A percentile compares a stretch with the other conserved stretches of the same genome.
Conservation (phyloP, 1,284 basidiomycete genomes). For the Dichomitus squalens region DNA sequence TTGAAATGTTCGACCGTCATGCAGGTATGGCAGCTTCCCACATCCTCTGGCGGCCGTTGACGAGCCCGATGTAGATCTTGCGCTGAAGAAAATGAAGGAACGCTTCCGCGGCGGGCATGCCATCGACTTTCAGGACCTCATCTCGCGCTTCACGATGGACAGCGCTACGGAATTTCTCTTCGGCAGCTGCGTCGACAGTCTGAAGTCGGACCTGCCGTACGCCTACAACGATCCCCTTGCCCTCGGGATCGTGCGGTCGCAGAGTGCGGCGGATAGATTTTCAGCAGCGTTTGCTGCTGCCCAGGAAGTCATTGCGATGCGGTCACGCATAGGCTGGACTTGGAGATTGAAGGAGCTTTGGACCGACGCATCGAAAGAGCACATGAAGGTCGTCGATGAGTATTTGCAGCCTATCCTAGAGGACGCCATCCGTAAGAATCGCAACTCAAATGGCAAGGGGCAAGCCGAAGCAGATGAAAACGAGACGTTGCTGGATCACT, state of each 20-base stretch:
- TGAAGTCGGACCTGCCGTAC: conserved; percentile 35
- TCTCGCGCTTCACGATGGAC: conserved; percentile 42
- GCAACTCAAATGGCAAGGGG: conserved; percentile 20
- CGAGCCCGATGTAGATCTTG: conserved; percentile 5
- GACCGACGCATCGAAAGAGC: conserved; percentile 11
- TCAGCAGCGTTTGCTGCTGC: conserved; percentile 42
- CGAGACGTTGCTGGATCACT: conserved; percentile 41
- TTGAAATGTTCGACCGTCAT: conserved; percentile 22
- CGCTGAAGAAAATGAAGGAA: conserved; percentile 21
- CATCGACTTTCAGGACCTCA: conserved; percentile 30
- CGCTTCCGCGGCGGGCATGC: conserved; percentile 18
- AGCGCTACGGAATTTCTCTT: conserved; percentile 46
- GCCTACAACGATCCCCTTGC: conserved; percentile 22
- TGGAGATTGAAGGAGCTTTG: conserved; percentile 24
- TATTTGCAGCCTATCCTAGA: conserved; percentile 43
- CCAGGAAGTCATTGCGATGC: conserved; percentile 34
- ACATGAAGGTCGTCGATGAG: conserved; percentile 24
- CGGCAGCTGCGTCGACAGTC: conserved; percentile 37
- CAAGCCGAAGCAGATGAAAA: conserved; percentile 25
- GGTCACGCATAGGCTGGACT: conserved; percentile 35
- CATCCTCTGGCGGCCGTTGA: not conserved
- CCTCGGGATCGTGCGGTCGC: not conserved
- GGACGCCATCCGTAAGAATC: conserved; percentile 37
- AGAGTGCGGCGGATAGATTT: conserved; percentile 35
- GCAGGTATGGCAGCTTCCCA: conserved; percentile 1